Conservation (phyloP, 768 basidiomycete genomes). For the Lactifluus hygrophoroides region DNA sequence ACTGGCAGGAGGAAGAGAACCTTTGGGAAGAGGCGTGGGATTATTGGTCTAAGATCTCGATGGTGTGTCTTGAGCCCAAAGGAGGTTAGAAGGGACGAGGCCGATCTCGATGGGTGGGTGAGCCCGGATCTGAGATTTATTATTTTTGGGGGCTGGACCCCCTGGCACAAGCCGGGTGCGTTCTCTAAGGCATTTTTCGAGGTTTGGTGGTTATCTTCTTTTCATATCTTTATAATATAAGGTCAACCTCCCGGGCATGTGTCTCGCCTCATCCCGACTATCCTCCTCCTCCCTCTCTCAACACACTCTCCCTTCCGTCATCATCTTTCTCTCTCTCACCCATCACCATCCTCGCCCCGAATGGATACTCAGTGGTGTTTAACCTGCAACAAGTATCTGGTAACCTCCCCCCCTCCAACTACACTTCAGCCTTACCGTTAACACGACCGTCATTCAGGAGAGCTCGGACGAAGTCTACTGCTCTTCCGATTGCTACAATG, state of each 20-base stretch:
- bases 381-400: slow-evolving; percentile 51
- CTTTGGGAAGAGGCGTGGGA: not conserved
- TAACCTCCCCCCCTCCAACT: slow-evolving; percentile 28
- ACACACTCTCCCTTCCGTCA: slow-evolving; percentile 20
- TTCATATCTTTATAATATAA: slow-evolving; percentile 16
- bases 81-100: slow-evolving; percentile 17
- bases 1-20: not conserved
- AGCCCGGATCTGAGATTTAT: slow-evolving; percentile 19
- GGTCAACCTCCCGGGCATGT: slow-evolving; percentile 1
- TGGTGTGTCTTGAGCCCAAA: slow-evolving; percentile 8
- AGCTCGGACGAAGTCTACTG: slow-evolving; percentile 40
- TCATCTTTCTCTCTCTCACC: slow-evolving; percentile 8
- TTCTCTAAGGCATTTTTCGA: slow-evolving; percentile 1
- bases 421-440: slow-evolving; percentile 17
- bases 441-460: slow-evolving; percentile 25
- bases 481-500: slow-evolving; percentile 37
- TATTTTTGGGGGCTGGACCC: slow-evolving; percentile 12
- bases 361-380: slow-evolving; percentile 72
- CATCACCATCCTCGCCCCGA: slow-evolving; percentile 19
- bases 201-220: slow-evolving; percentile 1
- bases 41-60: slow-evolving; percentile 4
- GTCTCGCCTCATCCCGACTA: slow-evolving; percentile 2
- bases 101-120: slow-evolving; percentile 13
- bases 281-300: not conserved
- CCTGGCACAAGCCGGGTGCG: slow-evolving; percentile 1